Evolutionary conservation across 768 basidiomycete genomes (phyloP).

Genomic region (Tricholoma flavovirens): DNA sequence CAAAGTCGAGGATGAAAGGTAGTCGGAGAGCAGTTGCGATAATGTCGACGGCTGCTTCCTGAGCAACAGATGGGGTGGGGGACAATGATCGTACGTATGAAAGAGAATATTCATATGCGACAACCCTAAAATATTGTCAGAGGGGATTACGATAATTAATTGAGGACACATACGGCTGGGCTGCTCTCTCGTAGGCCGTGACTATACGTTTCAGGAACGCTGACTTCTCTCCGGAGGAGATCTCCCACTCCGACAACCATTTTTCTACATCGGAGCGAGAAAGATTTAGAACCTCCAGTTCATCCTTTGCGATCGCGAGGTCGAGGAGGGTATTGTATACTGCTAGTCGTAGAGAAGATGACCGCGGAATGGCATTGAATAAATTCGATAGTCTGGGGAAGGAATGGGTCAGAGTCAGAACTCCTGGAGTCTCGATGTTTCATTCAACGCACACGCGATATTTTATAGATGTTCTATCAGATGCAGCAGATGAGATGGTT

Average conservation of each 20-base stretch:
- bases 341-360: constrained; percentile 54
- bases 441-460: constrained; percentile 62
- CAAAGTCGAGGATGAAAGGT: constrained; percentile 73
- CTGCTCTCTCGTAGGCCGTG: constrained; percentile 50
- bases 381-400: constrained; percentile 65
- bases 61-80: constrained; percentile 43
- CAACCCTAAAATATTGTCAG: constrained; percentile 33
- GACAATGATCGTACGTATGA: constrained; percentile 58
- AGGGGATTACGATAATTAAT: neutral
- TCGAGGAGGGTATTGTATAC: constrained; percentile 62
- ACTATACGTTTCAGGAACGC: constrained; percentile 61
- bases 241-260: constrained; percentile 75
- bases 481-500: constrained; percentile 48
- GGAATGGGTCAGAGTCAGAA: constrained; percentile 7
- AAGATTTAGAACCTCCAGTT: constrained; percentile 57
- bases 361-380: constrained; percentile 70
- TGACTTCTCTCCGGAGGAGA: constrained; percentile 56
- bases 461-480: constrained; percentile 53
- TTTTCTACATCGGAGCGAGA: constrained; percentile 58
- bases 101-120: constrained; percentile 60
- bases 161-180: constrained; percentile 46
- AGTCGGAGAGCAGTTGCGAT: constrained; percentile 63
- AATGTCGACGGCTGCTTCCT: constrained; percentile 50
- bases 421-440: constrained; percentile 6
- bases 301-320: constrained; percentile 52